Evolutionary conservation across 768 basidiomycete genomes (phyloP).

Genomic region (Russula emetica): DNA sequence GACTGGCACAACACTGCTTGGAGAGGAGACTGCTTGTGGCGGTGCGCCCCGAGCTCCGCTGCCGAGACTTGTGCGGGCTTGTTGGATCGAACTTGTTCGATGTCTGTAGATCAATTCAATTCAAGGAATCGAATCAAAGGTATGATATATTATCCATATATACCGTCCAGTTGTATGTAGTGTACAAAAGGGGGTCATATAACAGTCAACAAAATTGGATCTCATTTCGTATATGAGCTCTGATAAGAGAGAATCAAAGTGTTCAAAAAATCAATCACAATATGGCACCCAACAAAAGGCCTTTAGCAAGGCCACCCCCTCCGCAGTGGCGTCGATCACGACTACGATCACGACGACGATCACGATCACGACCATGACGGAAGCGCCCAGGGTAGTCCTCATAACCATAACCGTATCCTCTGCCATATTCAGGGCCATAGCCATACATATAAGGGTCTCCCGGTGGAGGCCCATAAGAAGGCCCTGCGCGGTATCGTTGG

Average conservation of each 20-base stretch:
- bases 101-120: background rate
- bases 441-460: constrained; percentile 28
- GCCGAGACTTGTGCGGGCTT: background rate
- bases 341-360: too few species aligned
- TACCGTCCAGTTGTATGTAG: background rate
- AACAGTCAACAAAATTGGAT: background rate
- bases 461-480: constrained; percentile 30
- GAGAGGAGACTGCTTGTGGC: background rate
- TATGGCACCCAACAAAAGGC: constrained; percentile 30
- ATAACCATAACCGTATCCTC: constrained; percentile 25
- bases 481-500: background rate
- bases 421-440: constrained; percentile 18
- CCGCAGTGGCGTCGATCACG: background rate
- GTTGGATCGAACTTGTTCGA: background rate
- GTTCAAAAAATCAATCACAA: constrained; percentile 10
- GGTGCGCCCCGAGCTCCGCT: background rate
- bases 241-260: background rate
- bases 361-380: too few species aligned
- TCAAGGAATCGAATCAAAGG: background rate
- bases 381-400: too few species aligned
- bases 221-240: background rate
- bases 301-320: constrained; percentile 37
- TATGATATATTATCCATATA: background rate
- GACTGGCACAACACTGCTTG: too few species aligned
- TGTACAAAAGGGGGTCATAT: background rate